Base-by-base conservation (phyloP, 2,329 filamentous ascomycete genomes). In the Sporothrix variecibatus region DNA sequence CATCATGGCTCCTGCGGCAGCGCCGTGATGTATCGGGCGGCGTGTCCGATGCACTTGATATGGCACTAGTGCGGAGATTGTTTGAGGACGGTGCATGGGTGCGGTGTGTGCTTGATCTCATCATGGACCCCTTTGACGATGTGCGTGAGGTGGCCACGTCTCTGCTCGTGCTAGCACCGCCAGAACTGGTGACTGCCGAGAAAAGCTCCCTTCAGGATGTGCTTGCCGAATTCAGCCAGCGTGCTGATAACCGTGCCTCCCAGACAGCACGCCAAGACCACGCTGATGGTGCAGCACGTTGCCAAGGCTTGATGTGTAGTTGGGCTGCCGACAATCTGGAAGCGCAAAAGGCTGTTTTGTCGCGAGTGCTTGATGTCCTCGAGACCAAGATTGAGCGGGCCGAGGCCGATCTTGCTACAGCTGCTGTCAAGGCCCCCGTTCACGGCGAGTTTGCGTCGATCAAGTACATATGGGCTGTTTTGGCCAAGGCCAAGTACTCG, bases 71-170 rank as follows among this genome's bases (percentile, higher is more conserved):
- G 2, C 68, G 62, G 23, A 73, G 80, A 5, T 77, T 83, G 2
- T 81, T 82, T 20, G 80, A 80, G 15, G 86, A 88, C 65, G 77
- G 78, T 2, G 85, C 82, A 0, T 89, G 92, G 83, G 82, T 89
- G 12, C 86, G 92, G 67, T 85, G 91, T 4, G 84, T 98, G 7
- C 84, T 95, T 17, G 94, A 97, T 80, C 87, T 97, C 28, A 83
- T 97, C 8, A 86, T 97, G 79, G 93, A 99, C 78, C 94, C 95
- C 0, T 99, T 97, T 79, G 96, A 98, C 74, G 96, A 99, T 81
- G 93, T 98, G 4, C 88, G 95, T 77, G 89, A 88, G 60, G 82
- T 84, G 51, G 87, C 90, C 2, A 84, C 86, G 0, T 82, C 81
- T 1, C 83, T 90, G 1, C 78, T 93, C 38, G 85, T 84, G 71